A percentile compares a stretch with the other conserved stretches of the same genome.
phyloP scores from a whole-genome alignment of 2,329 filamentous ascomycete genomes.

The Phaeophleospora eucalypticola region DNA sequence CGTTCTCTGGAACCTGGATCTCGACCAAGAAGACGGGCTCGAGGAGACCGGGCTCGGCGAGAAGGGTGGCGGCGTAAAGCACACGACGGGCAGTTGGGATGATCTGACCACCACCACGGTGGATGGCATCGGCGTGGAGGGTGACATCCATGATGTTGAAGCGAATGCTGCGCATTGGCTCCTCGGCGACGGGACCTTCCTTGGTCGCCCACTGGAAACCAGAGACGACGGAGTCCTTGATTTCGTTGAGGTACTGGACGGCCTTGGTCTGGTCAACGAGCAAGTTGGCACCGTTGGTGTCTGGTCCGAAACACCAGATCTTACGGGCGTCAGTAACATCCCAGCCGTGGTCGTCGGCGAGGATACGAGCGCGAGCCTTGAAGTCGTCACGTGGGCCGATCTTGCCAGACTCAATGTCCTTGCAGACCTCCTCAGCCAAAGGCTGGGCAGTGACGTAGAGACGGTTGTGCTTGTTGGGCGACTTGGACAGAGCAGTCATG shows the following conservation, averaged over 20 bases:
- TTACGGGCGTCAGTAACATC: conserved; percentile 99
- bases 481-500: conserved; percentile 98
- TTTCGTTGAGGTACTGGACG: conserved; percentile 99
- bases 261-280: conserved; percentile 99
- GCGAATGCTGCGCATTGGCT: conserved; percentile 94
- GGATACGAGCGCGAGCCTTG: conserved; percentile 93
- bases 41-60: conserved; percentile 85
- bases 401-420: conserved; percentile 87
- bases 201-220: conserved; percentile 99
- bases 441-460: conserved; percentile 92
- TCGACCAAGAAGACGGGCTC: conserved; percentile 99
- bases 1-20: conserved; percentile 96
- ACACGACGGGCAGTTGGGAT: conserved; percentile 98
- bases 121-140: conserved; percentile 98
- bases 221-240: conserved; percentile 99
- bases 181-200: conserved; percentile 95
- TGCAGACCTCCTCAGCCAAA: conserved; percentile 83
- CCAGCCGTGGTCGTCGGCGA: conserved; percentile 97
- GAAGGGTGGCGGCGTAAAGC: conserved; percentile 84
- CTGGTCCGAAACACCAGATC: conserved; percentile 99
- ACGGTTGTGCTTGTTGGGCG: conserved; percentile 99
- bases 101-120: conserved; percentile 98
- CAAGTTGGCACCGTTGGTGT: conserved; percentile 96
- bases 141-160: conserved; percentile 99
- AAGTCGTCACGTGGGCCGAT: conserved; percentile 95